Evolutionary conservation across 805 yeast species (phyloP).

Genomic region (Zygoascus tannicola): DNA sequence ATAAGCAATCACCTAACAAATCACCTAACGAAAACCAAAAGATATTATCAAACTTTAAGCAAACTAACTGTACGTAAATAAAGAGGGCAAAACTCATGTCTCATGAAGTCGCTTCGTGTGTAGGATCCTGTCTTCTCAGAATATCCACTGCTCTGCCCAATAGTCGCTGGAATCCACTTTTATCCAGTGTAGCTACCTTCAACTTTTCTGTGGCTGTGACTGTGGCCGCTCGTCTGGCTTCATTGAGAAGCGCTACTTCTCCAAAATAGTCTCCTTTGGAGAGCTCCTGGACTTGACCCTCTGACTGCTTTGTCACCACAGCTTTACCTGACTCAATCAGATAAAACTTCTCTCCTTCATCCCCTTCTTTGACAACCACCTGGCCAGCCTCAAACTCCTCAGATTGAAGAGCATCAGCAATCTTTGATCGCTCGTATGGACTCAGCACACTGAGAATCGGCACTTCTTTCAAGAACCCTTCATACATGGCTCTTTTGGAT

Average conservation of each 20-base stretch:
- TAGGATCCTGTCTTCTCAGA: conserved; percentile 79
- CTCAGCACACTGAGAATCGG: conserved; percentile 68
- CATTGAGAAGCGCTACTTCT: conserved; percentile 86
- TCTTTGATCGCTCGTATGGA: conserved; percentile 73
- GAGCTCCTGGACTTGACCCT: conserved; percentile 46
- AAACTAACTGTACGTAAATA: no score
- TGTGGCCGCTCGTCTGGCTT: conserved; percentile 89
- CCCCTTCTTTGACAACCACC: conserved; percentile 78
- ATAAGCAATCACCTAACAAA: no score
- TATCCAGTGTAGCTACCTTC: conserved; percentile 85
- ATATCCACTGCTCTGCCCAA: conserved; percentile 92
- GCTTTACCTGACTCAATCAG: conserved; percentile 77
- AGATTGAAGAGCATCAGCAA: conserved; percentile 90
- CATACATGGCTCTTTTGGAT: conserved; percentile 84
- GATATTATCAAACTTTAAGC: no score
- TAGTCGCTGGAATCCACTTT: conserved; percentile 86
- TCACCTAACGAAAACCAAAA: no score
- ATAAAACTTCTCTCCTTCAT: conserved; percentile 66
- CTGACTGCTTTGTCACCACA: conserved; percentile 52
- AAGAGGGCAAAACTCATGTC: no score
- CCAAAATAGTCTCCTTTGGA: conserved; percentile 90
- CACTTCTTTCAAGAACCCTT: conserved; percentile 76
- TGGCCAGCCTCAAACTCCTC: conserved; percentile 62
- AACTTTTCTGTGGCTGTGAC: conserved; percentile 67
- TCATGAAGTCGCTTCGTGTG: conserved; percentile 6